Base-by-base conservation (phyloP, 2,329 filamentous ascomycete species). In the Grosmannia penicillata region DNA sequence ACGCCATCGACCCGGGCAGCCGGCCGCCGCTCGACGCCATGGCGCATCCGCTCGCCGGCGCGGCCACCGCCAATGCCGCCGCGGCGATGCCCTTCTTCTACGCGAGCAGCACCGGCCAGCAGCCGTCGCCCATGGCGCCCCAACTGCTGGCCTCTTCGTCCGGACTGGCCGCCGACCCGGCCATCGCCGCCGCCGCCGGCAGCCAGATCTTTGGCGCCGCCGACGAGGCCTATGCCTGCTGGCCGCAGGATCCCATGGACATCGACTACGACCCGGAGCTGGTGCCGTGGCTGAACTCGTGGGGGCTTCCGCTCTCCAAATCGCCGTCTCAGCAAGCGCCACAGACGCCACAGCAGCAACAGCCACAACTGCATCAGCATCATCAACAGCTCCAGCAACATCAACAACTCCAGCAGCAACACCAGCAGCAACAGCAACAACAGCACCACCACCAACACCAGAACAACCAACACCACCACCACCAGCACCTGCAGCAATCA, bases 221-320 rank as follows among this genome's bases (percentile, higher is more conserved):
- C 38, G 33, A 37, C 33, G 39, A 45, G 17, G 21, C 37, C 11
- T 43, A 43, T 14, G 21, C 22, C 13, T 42, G 33, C 40, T 47
- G 43, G 45, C 13, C 37, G 7, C 44, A 45, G 9, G 51, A 53
- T 19, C 39, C 49, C 1, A 54, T 53, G 52, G 52, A 54, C 15
- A 36, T 53, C 11, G 52, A 54, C 39, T 45, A 49, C 15, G 51
- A 53, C 36, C 38, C 45, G 4, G 52, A 52, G 38, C 42, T 33
- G 38, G 45, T 38, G 33, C 48, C 36, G 11, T 54, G 40, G 48
- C 47, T 40, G 19, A 42, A 30, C 38, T 48, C 46, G 3, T 45
- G 42, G 42, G 39, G 32, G 4, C 32, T 33, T 3, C 36, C 43
- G n/a, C 34, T 22, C n/a, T 18, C 37, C 10, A 31, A 27, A 14